Conservation (phyloP, 371 early-diverging fungal species). For the Cokeromyces recurvatus region DNA sequence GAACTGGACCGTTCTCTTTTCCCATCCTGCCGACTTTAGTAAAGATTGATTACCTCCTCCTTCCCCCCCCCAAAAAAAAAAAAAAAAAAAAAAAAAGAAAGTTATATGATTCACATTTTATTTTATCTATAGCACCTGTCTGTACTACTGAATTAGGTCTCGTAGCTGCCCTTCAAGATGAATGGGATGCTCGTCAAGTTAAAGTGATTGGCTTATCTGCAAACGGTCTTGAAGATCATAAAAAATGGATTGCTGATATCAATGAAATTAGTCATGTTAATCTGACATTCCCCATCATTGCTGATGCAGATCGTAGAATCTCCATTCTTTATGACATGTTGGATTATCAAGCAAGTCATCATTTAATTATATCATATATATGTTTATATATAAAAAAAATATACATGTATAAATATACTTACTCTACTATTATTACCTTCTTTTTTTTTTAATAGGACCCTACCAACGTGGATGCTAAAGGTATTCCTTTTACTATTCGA, state of each 20-base stretch:
- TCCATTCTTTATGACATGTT: conserved; percentile 93
- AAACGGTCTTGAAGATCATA: conserved; percentile 78
- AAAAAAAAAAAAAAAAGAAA: not conserved
- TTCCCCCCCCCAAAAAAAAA: too few relatives aligned
- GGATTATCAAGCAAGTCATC: conserved; percentile 63
- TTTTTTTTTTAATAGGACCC: too few relatives aligned
- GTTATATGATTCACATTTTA: not conserved
- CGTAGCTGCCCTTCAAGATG: conserved; percentile 74
- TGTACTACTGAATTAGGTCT: conserved; percentile 95
- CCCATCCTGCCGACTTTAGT: conserved; percentile 95
- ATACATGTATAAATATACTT: conserved; percentile 8
- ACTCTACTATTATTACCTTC: not conserved
- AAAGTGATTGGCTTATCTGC: conserved; percentile 92
- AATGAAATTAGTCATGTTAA: conserved; percentile 76
- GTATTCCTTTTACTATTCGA: conserved; percentile 92
- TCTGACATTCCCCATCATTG: conserved; percentile 90
- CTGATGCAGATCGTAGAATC: conserved; percentile 79
- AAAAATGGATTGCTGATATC: conserved; percentile 88
- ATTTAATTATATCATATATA: not conserved
- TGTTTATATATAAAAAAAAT: not conserved
- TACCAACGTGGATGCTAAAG: conserved; percentile 83
- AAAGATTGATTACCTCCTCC: conserved; percentile 29
- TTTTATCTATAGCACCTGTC: conserved; percentile 70
- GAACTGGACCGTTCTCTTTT: conserved; percentile 91
- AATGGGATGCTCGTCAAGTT: conserved; percentile 78